Base-by-base conservation (phyloP, 257 asterid genomes). In the Plectranthus barbatus region DNA sequence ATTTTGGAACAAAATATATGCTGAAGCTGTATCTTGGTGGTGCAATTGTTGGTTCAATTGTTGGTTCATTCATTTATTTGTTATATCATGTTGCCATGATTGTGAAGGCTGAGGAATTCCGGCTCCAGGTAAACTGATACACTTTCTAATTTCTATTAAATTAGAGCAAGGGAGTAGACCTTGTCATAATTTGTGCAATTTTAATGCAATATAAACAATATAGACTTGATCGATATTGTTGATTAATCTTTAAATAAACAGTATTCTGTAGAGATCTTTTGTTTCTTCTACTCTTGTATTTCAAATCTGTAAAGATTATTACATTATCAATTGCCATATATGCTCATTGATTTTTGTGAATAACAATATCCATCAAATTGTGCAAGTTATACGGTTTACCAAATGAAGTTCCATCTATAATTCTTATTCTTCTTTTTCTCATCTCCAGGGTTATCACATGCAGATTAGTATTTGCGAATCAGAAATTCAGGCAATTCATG, bases 31-130 rank as follows among this genome's bases (percentile, higher is more conserved):
- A 92, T 78, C 74, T 92, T 31, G 69, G 85, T 56, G 99, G 97
- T 67, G 97, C 97, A 23, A 64, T 82, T 80, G 88, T 56, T 66
- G 99, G 97, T n/a, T n/a, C n/a, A n/a, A n/a, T n/a, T n/a, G n/a
- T n/a, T n/a, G n/a, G n/a, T 74, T 89, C 99, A 34, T 67, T 85
- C 64, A 89, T 86, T 76, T 89, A 71, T 79, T 73, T 92, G 83
- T 79, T 60, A 31, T 82, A 89, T 73, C 87, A 86, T 68, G 89
- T 83, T 73, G 76, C 79, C 70, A 70, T 84, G 45, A 86, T 87
- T 56, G 81, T n/a, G n/a, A n/a, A n/a, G n/a, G n/a, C n/a, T n/a
- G n/a, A n/a, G n/a, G n/a, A n/a, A 81, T 26, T 76, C 76, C n/a
- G 21, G n/a, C n/a, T 76, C 40, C 76, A 84, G 95, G 98, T 92